These are phyloP conservation scores for Ophiosphaerella korrae DNA, from an alignment of 2,329 filamentous ascomycete genomes.

Conservation along the genomic window DNA sequence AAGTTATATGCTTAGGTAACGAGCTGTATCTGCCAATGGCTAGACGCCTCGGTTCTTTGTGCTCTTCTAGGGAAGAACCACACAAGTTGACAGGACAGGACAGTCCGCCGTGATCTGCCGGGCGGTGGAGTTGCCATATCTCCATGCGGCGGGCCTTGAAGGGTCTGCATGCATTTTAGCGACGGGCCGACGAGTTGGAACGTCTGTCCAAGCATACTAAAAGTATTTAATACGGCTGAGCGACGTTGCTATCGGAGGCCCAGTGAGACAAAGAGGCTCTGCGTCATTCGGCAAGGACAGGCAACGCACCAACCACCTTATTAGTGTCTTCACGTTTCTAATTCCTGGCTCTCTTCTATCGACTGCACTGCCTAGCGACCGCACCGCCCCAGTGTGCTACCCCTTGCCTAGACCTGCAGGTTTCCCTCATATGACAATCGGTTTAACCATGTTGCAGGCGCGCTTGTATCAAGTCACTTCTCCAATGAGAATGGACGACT, in stretches of 20 bases:
- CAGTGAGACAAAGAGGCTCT: constrained; percentile 8
- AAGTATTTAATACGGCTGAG: neutral
- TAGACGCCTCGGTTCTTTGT: neutral
- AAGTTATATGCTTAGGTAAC: constrained; percentile 2
- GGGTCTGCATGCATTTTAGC: constrained; percentile 12
- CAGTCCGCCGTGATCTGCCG: constrained; percentile 21
- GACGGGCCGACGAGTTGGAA: constrained; percentile 6
- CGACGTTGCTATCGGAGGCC: neutral
- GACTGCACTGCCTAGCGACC: constrained; percentile 28
- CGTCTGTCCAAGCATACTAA: neutral
- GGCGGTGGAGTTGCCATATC: constrained; percentile 7
- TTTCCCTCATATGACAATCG: constrained; percentile 33
- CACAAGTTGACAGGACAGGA: constrained; percentile 4
- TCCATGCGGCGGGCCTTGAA: constrained; percentile 2
- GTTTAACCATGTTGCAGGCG: constrained; percentile 44
- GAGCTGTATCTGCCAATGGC: neutral
- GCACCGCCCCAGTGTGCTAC: constrained; percentile 35
- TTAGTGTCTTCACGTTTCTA: constrained; percentile 10
- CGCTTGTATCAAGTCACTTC: constrained; percentile 24
- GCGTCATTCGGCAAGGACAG: constrained; percentile 18
- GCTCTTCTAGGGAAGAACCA: neutral
- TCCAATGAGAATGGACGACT: constrained; percentile 40
- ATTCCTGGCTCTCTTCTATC: constrained; percentile 8
- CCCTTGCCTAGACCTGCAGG: constrained; percentile 32
- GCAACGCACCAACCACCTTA: constrained; percentile 23